Evolutionary conservation across 345 rosid species (phyloP).

Genomic region (Salix suchowensis): DNA sequence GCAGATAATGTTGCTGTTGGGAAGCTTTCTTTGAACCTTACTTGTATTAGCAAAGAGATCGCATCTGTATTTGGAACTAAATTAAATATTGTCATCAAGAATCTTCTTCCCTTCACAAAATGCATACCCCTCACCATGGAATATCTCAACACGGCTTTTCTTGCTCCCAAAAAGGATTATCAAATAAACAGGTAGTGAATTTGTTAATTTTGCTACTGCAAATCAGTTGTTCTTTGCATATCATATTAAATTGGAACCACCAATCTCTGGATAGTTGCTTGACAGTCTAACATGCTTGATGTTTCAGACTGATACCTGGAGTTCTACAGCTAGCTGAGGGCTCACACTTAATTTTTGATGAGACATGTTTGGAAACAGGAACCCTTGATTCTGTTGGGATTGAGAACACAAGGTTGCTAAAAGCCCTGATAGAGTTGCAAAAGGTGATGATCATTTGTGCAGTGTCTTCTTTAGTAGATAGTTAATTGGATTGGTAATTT

Average conservation of each 20-base stretch:
- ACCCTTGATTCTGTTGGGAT: conserved; percentile 71
- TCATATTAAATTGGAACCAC: not conserved
- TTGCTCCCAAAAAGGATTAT: conserved; percentile 88
- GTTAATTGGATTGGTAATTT: too few relatives aligned
- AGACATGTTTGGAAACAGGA: conserved; percentile 72
- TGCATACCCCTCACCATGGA: conserved; percentile 60
- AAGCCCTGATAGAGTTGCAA: conserved; percentile 58
- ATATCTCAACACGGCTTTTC: conserved; percentile 57
- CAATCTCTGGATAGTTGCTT: not conserved
- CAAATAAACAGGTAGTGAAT: conserved; percentile 49
- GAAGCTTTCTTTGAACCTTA: conserved; percentile 77
- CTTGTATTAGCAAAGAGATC: conserved; percentile 58
- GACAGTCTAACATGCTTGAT: conserved; percentile 12
- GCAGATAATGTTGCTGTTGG: conserved; percentile 80
- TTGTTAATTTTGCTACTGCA: not conserved
- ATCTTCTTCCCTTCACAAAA: conserved; percentile 66
- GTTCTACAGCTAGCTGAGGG: conserved; percentile 74
- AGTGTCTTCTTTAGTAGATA: not conserved
- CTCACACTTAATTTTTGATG: conserved; percentile 72
- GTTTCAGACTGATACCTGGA: conserved; percentile 62
- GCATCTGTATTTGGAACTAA: conserved; percentile 54
- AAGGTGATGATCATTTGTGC: conserved; percentile 44
- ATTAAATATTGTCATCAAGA: conserved; percentile 44
- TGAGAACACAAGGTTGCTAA: conserved; percentile 67
- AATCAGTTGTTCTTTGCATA: not conserved